Percentiles rank a stretch among this genome's conserved stretches.
These are phyloP conservation scores for Suillus hirtellus DNA, from an alignment of 768 basidiomycete species.

Conservation along the genomic window DNA sequence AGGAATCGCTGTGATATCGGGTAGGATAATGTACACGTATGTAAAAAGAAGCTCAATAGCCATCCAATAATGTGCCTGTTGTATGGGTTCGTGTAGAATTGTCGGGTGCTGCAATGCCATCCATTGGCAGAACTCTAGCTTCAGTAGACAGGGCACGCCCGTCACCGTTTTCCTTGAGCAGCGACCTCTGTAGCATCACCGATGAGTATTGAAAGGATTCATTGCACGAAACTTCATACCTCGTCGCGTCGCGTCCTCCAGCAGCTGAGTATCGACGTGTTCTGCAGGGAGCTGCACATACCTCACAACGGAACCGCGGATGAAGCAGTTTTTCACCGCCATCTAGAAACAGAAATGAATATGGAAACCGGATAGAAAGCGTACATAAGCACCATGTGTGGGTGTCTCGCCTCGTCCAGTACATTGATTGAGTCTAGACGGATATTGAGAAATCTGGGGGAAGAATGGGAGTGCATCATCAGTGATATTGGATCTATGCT, in stretches of 20 bases:
- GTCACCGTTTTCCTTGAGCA: constrained; percentile 41
- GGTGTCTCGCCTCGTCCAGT: constrained; percentile 88
- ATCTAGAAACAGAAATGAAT: constrained; percentile 53
- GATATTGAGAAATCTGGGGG: constrained; percentile 86
- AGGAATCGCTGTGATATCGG: constrained; percentile 21
- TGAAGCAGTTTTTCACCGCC: constrained; percentile 99
- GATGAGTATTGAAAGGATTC: constrained; percentile 10
- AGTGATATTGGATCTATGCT: constrained; percentile 2
- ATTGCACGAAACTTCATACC: constrained; percentile 46
- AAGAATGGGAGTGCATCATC: constrained; percentile 3
- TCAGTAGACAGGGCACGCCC: background rate
- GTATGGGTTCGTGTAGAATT: background rate
- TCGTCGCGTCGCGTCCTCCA: constrained; percentile 96
- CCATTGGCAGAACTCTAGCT: too few species aligned
- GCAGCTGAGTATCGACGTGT: constrained; percentile 90
- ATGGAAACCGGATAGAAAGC: constrained; percentile 1
- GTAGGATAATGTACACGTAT: constrained; percentile 4
- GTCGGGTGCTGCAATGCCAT: background rate
- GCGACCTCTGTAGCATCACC: constrained; percentile 36
- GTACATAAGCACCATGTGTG: constrained; percentile 77
- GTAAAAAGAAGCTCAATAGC: background rate
- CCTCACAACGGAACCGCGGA: constrained; percentile 96
- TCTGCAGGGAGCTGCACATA: constrained; percentile 94
- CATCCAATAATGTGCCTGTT: background rate
- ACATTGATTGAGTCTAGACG: constrained; percentile 93